Base-by-base conservation (phyloP, 257 asterid genomes). In the Primulina huaijiensis region DNA sequence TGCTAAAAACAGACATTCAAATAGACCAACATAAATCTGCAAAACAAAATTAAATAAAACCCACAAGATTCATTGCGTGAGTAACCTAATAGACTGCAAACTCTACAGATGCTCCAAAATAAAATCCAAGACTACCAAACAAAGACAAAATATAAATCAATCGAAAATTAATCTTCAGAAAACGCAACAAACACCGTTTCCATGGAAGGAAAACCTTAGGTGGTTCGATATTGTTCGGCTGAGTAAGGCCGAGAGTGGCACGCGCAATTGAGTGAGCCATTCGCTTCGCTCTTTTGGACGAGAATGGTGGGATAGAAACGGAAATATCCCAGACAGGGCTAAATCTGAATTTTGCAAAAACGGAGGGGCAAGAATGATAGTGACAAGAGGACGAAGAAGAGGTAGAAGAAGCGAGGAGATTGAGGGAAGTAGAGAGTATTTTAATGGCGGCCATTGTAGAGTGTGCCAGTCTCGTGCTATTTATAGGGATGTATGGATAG, bases 241-340 rank as follows among this genome's bases (percentile, higher is more conserved):
- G 61, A 72, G 91, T 83, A 66, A 86, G 85, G 72, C 91, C 91
- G 2, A 83, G 91, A 55, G 87, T 75, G 69, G 85, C 88, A 72
- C 81, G 82, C 64, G 87, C 85, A 74, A 82, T 70, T 52, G 87
- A 71, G 74, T 81, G 87, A 60, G 87, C 78, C 89, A 83, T 79
- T 40, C 85, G 87, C 80, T 38, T 79, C 10, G 84, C 46, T 79
- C 76, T 73, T 65, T 46, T 70, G 52, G 71, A 72, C 61, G 74
- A 69, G 0, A 63, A 31, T 67, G 77, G 73, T 25, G 75, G 53
- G 55, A 68, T 9, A 1, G 79, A 52, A 53, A 78, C 64, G 6
- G 88, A 79, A 64, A 83, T 62, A 10, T 52, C 71, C 74, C 65
- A 58, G 23, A 70, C 3, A 6, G 74, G 78, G 4, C 77, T 58